phyloP scores from a whole-genome alignment of 257 asterid genomes.

The Dorcoceras hygrometricum region DNA sequence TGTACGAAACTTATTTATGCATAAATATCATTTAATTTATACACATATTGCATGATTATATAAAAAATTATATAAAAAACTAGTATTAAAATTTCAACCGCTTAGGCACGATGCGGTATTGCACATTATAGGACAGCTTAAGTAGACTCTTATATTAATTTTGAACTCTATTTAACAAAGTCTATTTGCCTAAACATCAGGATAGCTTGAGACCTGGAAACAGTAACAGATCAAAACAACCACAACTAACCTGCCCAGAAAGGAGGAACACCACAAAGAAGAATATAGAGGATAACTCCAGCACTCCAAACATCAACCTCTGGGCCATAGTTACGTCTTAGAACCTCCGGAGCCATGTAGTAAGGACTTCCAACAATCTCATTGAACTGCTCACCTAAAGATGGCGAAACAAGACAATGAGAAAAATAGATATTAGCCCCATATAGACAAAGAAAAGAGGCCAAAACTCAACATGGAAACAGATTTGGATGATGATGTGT shows the following conservation, averaged over 20 bases:
- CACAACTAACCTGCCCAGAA: conserved; percentile 72
- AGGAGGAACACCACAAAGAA: conserved; percentile 79
- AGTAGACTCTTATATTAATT: background rate
- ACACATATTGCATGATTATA: no score
- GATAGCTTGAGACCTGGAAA: background rate
- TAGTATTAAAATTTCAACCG: no score
- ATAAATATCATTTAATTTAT: no score
- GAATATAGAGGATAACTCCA: conserved; percentile 69
- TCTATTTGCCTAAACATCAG: background rate
- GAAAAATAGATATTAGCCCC: conserved; percentile 2
- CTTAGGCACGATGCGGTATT: no score
- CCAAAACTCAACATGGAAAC: background rate
- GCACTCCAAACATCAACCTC: conserved; percentile 77
- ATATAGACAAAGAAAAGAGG: conserved; percentile 7
- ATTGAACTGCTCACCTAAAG: conserved; percentile 53
- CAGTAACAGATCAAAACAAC: conserved; percentile 4
- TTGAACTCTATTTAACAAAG: background rate
- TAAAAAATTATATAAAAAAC: no score
- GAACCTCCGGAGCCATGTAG: conserved; percentile 84
- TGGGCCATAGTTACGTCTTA: conserved; percentile 64
- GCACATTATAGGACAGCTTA: background rate
- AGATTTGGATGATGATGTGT: conserved; percentile 2
- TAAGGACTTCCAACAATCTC: conserved; percentile 88
- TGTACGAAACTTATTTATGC: no score
- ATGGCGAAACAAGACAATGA: background rate